Evolutionary conservation across 192 early-diverging fungal species (phyloP).

Genomic region (Gryganskiella cystojenkinii): DNA sequence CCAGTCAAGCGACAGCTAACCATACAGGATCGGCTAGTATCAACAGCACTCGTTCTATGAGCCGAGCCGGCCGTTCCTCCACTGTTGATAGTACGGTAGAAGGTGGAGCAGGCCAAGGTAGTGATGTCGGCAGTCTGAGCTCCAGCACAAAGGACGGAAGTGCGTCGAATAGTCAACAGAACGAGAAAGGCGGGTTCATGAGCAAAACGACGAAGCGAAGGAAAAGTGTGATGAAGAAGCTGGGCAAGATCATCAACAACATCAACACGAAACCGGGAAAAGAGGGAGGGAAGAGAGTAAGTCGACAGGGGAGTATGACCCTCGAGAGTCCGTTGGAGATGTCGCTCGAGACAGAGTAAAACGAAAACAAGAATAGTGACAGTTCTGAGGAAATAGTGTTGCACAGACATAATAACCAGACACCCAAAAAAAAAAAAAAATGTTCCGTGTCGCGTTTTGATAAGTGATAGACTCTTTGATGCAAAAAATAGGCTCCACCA

Average conservation of each 20-base stretch:
- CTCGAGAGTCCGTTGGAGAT: not conserved
- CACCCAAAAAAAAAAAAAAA: no score
- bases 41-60: constrained; percentile 1
- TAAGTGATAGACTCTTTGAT: no score
- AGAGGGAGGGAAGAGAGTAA: not conserved
- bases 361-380: not conserved
- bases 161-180: no score
- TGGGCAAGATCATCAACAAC: constrained; percentile 45
- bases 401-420: no score
- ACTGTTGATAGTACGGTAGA: constrained; percentile 17
- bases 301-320: not conserved
- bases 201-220: constrained; percentile 24
- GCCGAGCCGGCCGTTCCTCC: constrained; percentile 18
- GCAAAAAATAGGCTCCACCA: no score
- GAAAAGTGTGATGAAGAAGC: constrained; percentile 47
- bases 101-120: constrained; percentile 1
- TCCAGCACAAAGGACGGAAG: constrained; percentile 10
- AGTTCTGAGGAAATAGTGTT: no score
- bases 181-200: not conserved
- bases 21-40: not conserved
- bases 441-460: no score
- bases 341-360: not conserved
- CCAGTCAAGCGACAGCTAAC: not conserved
- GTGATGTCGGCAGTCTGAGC: constrained; percentile 22
- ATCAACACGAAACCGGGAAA: constrained; percentile 20